Conservation (phyloP, 169 alveolate genomes). For the Plasmodium ovale region DNA sequence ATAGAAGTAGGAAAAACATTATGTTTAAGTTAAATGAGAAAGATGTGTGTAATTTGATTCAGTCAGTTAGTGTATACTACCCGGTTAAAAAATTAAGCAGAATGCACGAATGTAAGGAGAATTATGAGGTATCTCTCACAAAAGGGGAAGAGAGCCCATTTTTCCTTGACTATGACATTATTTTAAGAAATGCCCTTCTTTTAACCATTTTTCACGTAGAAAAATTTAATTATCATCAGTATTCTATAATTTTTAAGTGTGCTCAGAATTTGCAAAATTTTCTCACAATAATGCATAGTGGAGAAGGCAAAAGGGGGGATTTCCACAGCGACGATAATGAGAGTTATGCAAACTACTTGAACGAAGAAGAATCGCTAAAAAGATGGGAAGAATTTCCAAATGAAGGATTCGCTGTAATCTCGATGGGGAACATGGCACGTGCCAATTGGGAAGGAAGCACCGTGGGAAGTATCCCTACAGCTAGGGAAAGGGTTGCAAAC, state of each 20-base stretch:
- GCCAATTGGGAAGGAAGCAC: not conserved
- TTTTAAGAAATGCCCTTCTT: constrained; percentile 43
- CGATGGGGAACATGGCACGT: not conserved
- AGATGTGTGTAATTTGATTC: constrained; percentile 64
- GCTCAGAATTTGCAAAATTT: constrained; percentile 37
- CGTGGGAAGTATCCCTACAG: not conserved
- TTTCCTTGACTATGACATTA: constrained; percentile 28
- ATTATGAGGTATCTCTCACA: not conserved
- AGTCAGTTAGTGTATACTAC: constrained; percentile 38
- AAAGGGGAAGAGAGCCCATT: not conserved
- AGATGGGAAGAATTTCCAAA: not conserved
- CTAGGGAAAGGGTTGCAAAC: not conserved
- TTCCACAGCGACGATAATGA: not conserved
- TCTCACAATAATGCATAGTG: not conserved
- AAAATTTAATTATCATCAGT: constrained; percentile 64
- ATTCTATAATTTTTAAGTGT: constrained; percentile 58
- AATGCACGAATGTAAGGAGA: not conserved
- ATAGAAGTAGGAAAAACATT: constrained; percentile 30
- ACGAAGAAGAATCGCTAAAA: not conserved
- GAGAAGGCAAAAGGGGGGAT: not conserved
- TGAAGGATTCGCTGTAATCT: not conserved
- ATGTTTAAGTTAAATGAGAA: constrained; percentile 40
- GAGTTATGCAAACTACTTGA: not conserved
- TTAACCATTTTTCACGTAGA: constrained; percentile 24
- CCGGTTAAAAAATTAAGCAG: constrained; percentile 61